Evolutionary conservation across 1,139 yeast species (phyloP), one percentile per base, ranked within the genome.

Genomic region (Pichia norvegensis): DNA sequence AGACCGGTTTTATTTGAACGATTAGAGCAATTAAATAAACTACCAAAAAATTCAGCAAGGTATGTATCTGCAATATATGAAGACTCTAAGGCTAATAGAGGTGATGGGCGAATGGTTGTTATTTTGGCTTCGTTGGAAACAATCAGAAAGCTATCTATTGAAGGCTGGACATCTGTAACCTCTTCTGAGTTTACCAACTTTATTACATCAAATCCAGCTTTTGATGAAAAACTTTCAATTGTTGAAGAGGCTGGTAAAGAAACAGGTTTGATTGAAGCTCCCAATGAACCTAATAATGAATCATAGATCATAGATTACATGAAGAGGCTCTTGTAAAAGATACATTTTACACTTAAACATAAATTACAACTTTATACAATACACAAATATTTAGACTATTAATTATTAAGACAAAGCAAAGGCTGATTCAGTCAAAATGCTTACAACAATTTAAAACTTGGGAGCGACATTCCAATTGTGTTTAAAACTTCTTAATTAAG

Each of bases 81-180:
- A 23, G 38, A 47, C 22, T 53, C 58, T 25, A 55, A 49, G 44
- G 42, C 48, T 17, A 49, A 54, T 38, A 52, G 63, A 40, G 63
- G 62, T 8, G 59, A 57, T 22, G 61, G 62, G 14, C 46, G 56
- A 43, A 48, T 59, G 36, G 52, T 60, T 20, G 49, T 55, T 41
- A 42, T 60, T 43, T 56, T 61, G 41, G 62, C 65, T 6, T 48
- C 60, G 1, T 25, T 60, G 42, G 64, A 61, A 46, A 60, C 64
- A 7, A 56, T 54, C 22, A 49, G 62, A 40, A 57, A 51, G 29
- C 37, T 60, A 2, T 31, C 35, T 16, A 31, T 16, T 16, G 35
- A 31, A 4, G 19, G 20, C 14, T 17, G 35, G 20, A 31, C 10
- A 10, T 16, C 14, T 31, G 4, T 17, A 31, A 23, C 21, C 9